Base-by-base conservation (phyloP, 257 asterid genomes). In the Petunia secreta region DNA sequence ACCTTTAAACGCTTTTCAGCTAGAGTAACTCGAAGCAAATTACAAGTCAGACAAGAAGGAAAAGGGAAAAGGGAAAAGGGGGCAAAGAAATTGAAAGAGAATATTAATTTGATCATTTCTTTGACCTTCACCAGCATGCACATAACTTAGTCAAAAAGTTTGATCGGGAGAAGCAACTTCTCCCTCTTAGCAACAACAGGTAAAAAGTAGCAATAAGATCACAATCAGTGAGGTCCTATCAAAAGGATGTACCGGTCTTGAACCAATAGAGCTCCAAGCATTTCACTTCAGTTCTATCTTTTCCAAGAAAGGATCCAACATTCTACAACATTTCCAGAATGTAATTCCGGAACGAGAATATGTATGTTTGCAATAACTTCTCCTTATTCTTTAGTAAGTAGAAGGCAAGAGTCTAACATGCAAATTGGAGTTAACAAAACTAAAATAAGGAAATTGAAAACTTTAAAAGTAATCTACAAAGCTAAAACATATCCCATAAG, bases 11-110 rank as follows among this genome's bases (percentile, higher is more conserved):
- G 6, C 58, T 43, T 15, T 46, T 13, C 76, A 69, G 71, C 48
- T 64, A 64, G 46, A 73, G 7, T 11, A 73, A 73, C 44, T 73
- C 36, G 63, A 71, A 73, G 37, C 78, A 50, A 73, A 40, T 36
- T 71, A 48, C 77, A 25, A 71, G 59, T 50, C 78, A 5, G 14
- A 13, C 62, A 73, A 50, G 62, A 50, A 34, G 60, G 77, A 71
- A 48, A 52, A 71, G 5, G 59, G 25, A 69, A 15, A 71, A 44
- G 13, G 50, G 59, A 46, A 69, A 15, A 71, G 62, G 13, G 50
- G 34, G 44, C 34, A 3, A 73, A 50, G 6, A 36, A 73, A 73
- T 34, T 50, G 62, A 50, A 73, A 73, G 46, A 73, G 62, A 73
- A 71, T 48, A 73, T 11, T 34, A 36, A 73, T 7, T 37, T 16